These are phyloP conservation scores for Thraustotheca clavata DNA, from an alignment of 352 stramenopile species.

Conservation along the genomic window DNA sequence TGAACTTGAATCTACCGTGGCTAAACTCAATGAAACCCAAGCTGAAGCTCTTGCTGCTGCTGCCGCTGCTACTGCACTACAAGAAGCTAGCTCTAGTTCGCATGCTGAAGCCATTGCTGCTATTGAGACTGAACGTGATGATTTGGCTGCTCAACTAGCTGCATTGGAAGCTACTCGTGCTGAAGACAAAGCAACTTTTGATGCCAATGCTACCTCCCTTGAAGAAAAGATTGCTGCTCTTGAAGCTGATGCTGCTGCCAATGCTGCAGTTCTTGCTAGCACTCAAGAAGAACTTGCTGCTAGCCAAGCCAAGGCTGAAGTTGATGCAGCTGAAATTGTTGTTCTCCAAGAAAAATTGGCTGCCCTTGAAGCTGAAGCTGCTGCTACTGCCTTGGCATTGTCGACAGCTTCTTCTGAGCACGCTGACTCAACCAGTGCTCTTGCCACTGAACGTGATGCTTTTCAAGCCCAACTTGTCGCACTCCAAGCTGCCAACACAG, in stretches of 20 bases:
- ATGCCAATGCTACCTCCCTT: background rate
- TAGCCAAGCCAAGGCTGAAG: background rate
- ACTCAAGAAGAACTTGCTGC: background rate
- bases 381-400: background rate
- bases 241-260: background rate
- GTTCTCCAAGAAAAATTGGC: background rate
- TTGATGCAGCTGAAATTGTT: background rate
- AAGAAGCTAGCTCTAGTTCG: background rate
- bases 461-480: conserved; percentile 7
- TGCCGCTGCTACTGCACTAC: background rate
- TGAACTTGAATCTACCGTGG: background rate
- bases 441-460: background rate
- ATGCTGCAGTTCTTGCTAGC: background rate
- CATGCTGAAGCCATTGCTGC: background rate
- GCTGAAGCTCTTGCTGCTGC: background rate
- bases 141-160: background rate
- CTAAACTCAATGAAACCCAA: background rate
- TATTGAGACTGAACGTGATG: conserved; percentile 5
- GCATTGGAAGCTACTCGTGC: background rate
- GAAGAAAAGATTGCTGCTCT: background rate
- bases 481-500: background rate
- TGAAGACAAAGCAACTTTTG: background rate
- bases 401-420: background rate
- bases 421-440: background rate
- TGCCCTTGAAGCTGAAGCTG: background rate